phyloP scores from a whole-genome alignment of 163 green algal species.

The Scenedesmus sp. region DNA sequence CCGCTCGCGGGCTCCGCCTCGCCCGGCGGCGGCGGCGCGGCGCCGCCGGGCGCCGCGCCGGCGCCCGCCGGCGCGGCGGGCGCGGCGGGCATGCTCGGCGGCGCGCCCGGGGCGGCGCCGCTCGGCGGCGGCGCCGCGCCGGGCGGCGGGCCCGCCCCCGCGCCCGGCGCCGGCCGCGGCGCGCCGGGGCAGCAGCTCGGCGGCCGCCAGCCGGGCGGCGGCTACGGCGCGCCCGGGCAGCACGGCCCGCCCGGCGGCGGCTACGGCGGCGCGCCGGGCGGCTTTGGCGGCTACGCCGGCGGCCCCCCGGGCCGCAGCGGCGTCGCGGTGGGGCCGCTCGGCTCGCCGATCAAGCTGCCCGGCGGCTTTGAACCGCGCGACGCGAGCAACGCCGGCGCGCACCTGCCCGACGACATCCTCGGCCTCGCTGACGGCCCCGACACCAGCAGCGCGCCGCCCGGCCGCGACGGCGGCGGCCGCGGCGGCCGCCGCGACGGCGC shows the following conservation, averaged over 20 bases:
- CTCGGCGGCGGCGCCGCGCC: not conserved
- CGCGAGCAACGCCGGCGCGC: not conserved
- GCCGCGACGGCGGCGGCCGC: not conserved
- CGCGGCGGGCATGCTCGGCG: constrained; percentile 9
- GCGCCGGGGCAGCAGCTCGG: not conserved
- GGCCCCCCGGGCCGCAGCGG: not conserved
- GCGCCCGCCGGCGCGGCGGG: not conserved
- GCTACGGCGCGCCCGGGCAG: too few relatives aligned
- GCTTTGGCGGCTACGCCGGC: not conserved
- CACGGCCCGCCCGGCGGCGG: too few relatives aligned
- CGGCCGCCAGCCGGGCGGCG: too few relatives aligned
- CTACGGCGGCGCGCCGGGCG: too few relatives aligned
- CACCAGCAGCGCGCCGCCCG: not conserved
- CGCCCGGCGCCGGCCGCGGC: not conserved
- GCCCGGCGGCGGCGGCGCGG: not conserved
- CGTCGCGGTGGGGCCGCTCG: constrained; percentile 10
- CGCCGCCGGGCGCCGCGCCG: too few relatives aligned
- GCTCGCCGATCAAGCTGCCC: constrained; percentile 27
- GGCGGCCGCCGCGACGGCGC: not conserved
- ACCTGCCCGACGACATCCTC: constrained; percentile 41
- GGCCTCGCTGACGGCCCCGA: constrained; percentile 7
- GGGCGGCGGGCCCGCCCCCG: not conserved
- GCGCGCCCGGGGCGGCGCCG: too few relatives aligned
- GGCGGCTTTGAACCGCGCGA: too few relatives aligned
- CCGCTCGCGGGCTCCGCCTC: constrained; percentile 6